Base-by-base conservation (phyloP, 1,284 basidiomycete genomes). In the Dichomitus squalens region DNA sequence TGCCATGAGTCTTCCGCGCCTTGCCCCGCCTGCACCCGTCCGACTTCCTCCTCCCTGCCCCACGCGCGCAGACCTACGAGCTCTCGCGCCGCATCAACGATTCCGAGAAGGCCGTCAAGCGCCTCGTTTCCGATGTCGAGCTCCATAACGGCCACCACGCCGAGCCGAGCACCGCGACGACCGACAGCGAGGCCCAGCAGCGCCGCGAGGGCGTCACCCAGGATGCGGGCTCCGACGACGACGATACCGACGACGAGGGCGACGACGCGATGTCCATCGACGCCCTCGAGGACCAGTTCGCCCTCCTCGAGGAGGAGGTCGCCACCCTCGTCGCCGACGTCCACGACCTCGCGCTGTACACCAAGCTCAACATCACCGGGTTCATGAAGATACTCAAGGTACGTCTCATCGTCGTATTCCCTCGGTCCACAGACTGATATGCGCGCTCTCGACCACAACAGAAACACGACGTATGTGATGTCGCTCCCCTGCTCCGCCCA, bases 301-400 rank as follows among this genome's bases (percentile, higher is more conserved):
- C 91, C 61, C 84, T 84, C 43, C 80, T 99, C 33, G 96, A 99
- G 75, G 96, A 98, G 70, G 93, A 97, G 70, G 93, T 99, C 25
- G 96, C 96, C 0, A 92, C 87, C 46, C 86, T 99, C 54, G 96
- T 99, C 25, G 96, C 97, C 2, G 97, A 99, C 69, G 96, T 99
- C 7, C 97, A 99, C 72, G 97, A 99, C 74, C 82, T 99, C 27
- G 96, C 96, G 11, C 77, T 96, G 53, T 96, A 95, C 74, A 92
- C 92, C 5, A 98, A 98, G 75, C 84, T 98, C 63, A 98, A 98
- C 74, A 95, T 93, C 72, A 96, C 97, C 0, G 97, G 97, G 8
- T 99, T 99, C 75, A 92, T 98, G 83, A 99, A 99, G 79, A 99
- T 99, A 63, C 82, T 98, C 63, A 99, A 99, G 84, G 89, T 87